Base-by-base conservation (phyloP, 305 asterid genomes). In the Rubia tinctorum region DNA sequence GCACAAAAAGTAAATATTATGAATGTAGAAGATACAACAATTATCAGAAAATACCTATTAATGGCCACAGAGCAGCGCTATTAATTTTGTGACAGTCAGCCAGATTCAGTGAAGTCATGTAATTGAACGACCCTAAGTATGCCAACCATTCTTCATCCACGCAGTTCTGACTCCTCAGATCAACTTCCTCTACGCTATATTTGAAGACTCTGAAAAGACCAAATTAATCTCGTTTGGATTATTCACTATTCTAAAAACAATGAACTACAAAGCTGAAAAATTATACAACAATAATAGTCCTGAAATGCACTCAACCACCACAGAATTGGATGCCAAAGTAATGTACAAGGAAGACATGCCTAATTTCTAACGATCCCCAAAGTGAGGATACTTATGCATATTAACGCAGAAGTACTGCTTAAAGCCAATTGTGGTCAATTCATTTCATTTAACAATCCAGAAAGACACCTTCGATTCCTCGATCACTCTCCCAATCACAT, bases 111-210 rank as follows among this genome's bases (percentile, higher is more conserved):
- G 91, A 84, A 71, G 59, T 87, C 84, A 95, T 84, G 85, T 85
- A 88, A 37, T 76, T 84, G 81, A 89, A 95, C 25, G 89, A 93
- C 70, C 99, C 98, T 80, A 95, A 77, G 86, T 92, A 95, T 73
- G 98, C 97, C 96, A 90, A 87, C 99, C 99, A 95, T 82, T 95
- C 98, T 68, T 95, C 96, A 82, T 92, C 98, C 47, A 95, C 98
- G 65, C 65, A 67, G 78, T 76, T 90, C 79, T 87, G 88, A 66
- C 96, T 88, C 72, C 83, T 86, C 83, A 90, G 80, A 82, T 95
- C 85, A 47, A 95, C 81, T 69, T 78, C 86, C 83, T 92, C 98
- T n/a, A 86, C 84, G 53, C 88, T 82, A 84, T 77, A 73, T 73
- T 92, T 95, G 83, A 95, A 92, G 80, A 89, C 92, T 82, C 99